Percentiles rank a stretch among this genome's conserved stretches.
phyloP scores from a whole-genome alignment of 1,139 yeast genomes.

The Hansenula sp. region DNA sequence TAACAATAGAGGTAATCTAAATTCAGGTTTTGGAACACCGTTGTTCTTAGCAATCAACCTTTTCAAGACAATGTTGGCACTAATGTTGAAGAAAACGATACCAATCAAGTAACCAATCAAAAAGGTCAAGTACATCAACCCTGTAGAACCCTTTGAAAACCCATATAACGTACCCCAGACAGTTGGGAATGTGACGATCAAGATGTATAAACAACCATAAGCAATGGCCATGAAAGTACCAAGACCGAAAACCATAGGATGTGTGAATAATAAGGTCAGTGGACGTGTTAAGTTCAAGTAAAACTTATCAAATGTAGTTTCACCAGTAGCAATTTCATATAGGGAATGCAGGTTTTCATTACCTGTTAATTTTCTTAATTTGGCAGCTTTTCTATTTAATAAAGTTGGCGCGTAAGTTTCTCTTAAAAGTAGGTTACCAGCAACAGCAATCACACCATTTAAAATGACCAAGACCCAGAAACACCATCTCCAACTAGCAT shows the following conservation, averaged over 20 bases:
- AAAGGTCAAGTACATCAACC: slow-evolving; percentile 53
- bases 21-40: slow-evolving; percentile 58
- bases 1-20: slow-evolving; percentile 42
- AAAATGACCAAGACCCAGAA: slow-evolving; percentile 56
- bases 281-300: slow-evolving; percentile 47
- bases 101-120: slow-evolving; percentile 51
- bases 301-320: slow-evolving; percentile 33
- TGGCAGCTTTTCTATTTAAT: slow-evolving; percentile 42
- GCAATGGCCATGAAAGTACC: slow-evolving; percentile 62
- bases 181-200: slow-evolving; percentile 55
- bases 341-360: slow-evolving; percentile 54
- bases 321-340: slow-evolving; percentile 49
- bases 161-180: slow-evolving; percentile 47
- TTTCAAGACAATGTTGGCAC: slow-evolving; percentile 36
- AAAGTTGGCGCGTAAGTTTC: slow-evolving; percentile 62
- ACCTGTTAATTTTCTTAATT: slow-evolving; percentile 47
- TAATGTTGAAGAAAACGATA: slow-evolving; percentile 39
- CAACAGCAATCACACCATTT: slow-evolving; percentile 42
- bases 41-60: slow-evolving; percentile 35
- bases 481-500: slow-evolving; percentile 55
- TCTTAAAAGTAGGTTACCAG: slow-evolving; percentile 40
- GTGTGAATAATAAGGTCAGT: slow-evolving; percentile 42
- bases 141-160: slow-evolving; percentile 45
- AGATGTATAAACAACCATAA: slow-evolving; percentile 59
- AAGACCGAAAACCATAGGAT: slow-evolving; percentile 61